Conservation (phyloP, 805 yeast genomes). For the Kodamaea fukazawae region DNA sequence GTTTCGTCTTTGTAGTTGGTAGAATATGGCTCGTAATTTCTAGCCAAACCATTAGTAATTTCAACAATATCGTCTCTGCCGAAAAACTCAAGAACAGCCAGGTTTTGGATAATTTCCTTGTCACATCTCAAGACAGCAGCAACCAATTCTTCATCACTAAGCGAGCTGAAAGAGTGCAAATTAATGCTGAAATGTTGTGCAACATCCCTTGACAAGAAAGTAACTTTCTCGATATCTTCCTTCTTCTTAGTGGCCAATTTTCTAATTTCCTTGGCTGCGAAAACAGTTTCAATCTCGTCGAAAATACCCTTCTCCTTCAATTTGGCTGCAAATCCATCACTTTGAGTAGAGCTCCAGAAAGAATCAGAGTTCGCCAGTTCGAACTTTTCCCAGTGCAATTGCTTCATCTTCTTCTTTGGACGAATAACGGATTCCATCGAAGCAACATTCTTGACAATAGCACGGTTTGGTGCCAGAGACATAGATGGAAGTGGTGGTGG, state of each 20-base stretch:
- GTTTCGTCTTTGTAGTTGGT: slow-evolving; percentile 40
- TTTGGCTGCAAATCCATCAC: slow-evolving; percentile 44
- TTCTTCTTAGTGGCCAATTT: slow-evolving; percentile 43
- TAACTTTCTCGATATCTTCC: slow-evolving; percentile 44
- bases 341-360: slow-evolving; percentile 56
- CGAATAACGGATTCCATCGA: slow-evolving; percentile 51
- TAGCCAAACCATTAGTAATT: slow-evolving; percentile 52
- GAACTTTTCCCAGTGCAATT: slow-evolving; percentile 79
- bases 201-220: slow-evolving; percentile 65
- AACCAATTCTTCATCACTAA: slow-evolving; percentile 55
- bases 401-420: slow-evolving; percentile 63
- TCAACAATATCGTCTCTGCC: slow-evolving; percentile 63
- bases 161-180: slow-evolving; percentile 57
- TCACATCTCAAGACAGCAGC: slow-evolving; percentile 60
- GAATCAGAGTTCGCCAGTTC: slow-evolving; percentile 52
- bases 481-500: slow-evolving; percentile 28
- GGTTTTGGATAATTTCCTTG: slow-evolving; percentile 47
- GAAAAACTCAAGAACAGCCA: slow-evolving; percentile 66
- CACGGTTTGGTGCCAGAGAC: slow-evolving; percentile 10
- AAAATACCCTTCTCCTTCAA: slow-evolving; percentile 60
- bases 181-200: slow-evolving; percentile 82
- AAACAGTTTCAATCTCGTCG: slow-evolving; percentile 58
- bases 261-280: slow-evolving; percentile 54
- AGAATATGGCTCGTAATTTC: slow-evolving; percentile 63
- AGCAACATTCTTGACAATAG: slow-evolving; percentile 13